Evolutionary conservation across 129 eudicot genomes (phyloP).

Genomic region (Lactuca sativa): DNA sequence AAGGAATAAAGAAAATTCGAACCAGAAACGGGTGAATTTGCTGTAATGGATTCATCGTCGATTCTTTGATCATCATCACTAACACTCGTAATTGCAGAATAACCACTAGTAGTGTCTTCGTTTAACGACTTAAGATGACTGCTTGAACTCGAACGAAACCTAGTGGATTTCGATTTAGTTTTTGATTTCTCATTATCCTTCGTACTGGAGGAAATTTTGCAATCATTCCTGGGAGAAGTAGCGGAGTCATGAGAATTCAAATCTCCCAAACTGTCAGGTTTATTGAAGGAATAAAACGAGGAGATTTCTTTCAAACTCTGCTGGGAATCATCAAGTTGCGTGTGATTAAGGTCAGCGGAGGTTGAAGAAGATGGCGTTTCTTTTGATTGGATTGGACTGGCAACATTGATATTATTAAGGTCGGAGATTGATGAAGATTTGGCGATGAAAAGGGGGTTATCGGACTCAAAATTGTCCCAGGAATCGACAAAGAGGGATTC

Average conservation of each 20-base stretch:
- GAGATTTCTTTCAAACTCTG: background rate
- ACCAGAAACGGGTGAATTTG: slow-evolving; percentile 24
- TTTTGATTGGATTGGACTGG: slow-evolving; percentile 23
- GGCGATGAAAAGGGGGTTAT: slow-evolving; percentile 10
- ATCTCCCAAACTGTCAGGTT: background rate
- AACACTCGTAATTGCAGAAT: slow-evolving; percentile 31
- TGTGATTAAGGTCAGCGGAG: slow-evolving; percentile 40
- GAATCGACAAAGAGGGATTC: slow-evolving; percentile 58
- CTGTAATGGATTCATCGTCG: slow-evolving; percentile 19
- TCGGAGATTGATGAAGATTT: slow-evolving; percentile 10
- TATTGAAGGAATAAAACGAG: background rate
- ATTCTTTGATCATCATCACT: slow-evolving; percentile 7
- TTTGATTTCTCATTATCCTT: slow-evolving; percentile 18
- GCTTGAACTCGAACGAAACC: slow-evolving; percentile 18
- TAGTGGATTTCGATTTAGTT: slow-evolving; percentile 13
- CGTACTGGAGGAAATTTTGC: slow-evolving; percentile 15
- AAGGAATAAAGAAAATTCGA: slow-evolving; percentile 33
- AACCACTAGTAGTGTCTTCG: slow-evolving; percentile 18
- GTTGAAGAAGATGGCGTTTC: slow-evolving; percentile 4
- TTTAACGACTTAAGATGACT: background rate
- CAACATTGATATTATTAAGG: background rate
- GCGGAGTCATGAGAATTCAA: slow-evolving; percentile 10
- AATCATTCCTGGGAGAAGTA: slow-evolving; percentile 15
- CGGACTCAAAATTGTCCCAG: slow-evolving; percentile 24
- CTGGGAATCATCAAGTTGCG: slow-evolving; percentile 21